Base-by-base conservation (phyloP, 75 land plant genomes). In the Picea sitchensis region DNA sequence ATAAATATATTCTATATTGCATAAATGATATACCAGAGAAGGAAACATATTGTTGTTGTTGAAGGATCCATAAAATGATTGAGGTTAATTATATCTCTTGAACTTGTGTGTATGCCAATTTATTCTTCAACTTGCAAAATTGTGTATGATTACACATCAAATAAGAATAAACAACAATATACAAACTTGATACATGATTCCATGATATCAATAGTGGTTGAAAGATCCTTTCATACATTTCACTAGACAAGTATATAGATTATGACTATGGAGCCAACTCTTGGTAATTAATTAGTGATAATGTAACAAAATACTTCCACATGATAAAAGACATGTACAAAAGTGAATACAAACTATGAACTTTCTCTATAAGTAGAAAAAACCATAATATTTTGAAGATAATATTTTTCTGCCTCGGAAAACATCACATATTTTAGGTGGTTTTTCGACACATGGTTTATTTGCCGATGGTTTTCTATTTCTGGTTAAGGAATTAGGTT, bases 71-170 rank as follows among this genome's bases (percentile, higher is more conserved):
- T 78, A 80, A 96, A 86, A 68, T 87, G 84, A 1, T 95, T 96
- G 36, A 96, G 90, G 75, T 96, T 90, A 96, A n/a, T 84, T 81
- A 96, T 81, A 72, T 94, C 91, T 32, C 87, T 86, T 34, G 84
- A 34, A 63, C 88, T 91, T 65, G 94, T 84, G 44, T 83, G 86
- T 20, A 96, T 90, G 6, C 95, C 95, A 73, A 80, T 91, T 86
- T 96, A 96, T 83, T 96, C 97, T 79, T 96, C 92, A 62, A 96
- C n/a, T 95, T 96, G 84, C 75, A 81, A 83, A 34, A 77, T 3
- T 18, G 14, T 61, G 9, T 12, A 77, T 47, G 9, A 8, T 54
- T 54, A 54, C 31, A 75, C 32, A 54, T 20, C 36, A 41, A 41
- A 38, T 69, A 20, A 69, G 51, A 69, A 69, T 20, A 34, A 31